Base-by-base conservation (phyloP, 1,284 basidiomycete genomes). In the Cryptococcus jaspeensis region DNA sequence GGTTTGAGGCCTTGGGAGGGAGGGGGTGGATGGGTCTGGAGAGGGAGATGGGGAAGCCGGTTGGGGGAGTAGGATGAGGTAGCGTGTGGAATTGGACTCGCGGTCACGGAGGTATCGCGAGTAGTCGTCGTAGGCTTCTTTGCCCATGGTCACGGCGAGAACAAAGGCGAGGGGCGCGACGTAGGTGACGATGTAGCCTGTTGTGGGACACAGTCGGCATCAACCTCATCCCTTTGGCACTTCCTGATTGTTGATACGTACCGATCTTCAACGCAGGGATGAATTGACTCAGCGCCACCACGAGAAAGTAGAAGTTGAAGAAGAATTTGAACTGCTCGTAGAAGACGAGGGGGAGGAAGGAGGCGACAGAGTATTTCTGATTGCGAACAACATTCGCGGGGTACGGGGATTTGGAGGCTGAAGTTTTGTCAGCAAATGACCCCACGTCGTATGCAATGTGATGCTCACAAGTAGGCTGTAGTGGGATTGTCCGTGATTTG, bases 311-410 rank as follows among this genome's bases (percentile, higher is more conserved):
- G 13, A 99, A 84, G 76, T 99, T 99, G 87, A 97, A 99, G 82
- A 99, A 99, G 82, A 96, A 98, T 79, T 98, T 99, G 88, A 99
- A 99, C 77, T 99, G 96, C 76, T 98, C 94, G 78, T 98, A 99
- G 74, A 99, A 87, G 43, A 99, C 94, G 60, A 97, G 84, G 0
- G 95, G 95, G 4, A 99, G 82, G 80, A 99, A 99, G 9, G 91
- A 92, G 78, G 92, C 83, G 50, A 90, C 79, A 72, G 92, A 96
- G 83, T 99, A 99, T 79, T 99, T 99, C 76, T 98, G 95, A 71
- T 99, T 99, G 65, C 91, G 87, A 42, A 98, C 89, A 36, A 89
- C 87, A 76, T 99, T 99, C 32, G 92, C 67, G 0, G 83, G 80
- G 55, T 73, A 82, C 18, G 65, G 63, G 1, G 76, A 69, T 18